These are phyloP conservation scores for Endotrypanum monterogeii DNA, from an alignment of 208 protist genomes.

Conservation along the genomic window DNA sequence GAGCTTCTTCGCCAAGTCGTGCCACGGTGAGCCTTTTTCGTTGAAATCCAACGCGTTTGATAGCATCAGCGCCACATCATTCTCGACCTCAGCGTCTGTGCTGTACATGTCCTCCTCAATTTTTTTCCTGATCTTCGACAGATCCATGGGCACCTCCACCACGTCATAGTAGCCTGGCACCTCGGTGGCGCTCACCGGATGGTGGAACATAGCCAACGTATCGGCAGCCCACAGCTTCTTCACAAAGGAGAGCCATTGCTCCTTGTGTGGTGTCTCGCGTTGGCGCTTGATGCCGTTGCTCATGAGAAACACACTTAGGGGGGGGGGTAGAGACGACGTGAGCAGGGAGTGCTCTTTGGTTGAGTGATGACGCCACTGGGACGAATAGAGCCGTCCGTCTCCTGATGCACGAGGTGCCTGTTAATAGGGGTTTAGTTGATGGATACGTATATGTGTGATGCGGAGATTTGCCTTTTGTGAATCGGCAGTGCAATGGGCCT, in stretches of 20 bases:
- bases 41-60: constrained; percentile 90
- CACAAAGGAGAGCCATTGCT: constrained; percentile 66
- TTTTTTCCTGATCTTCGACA: constrained; percentile 73
- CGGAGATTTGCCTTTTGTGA: not conserved
- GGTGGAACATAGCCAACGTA: constrained; percentile 85
- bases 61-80: constrained; percentile 86
- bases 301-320: not conserved
- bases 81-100: constrained; percentile 69
- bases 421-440: not conserved
- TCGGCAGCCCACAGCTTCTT: constrained; percentile 76
- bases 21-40: constrained; percentile 61
- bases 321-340: not conserved
- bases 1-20: constrained; percentile 63
- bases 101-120: constrained; percentile 67
- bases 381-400: not conserved
- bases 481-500: not conserved
- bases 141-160: constrained; percentile 72
- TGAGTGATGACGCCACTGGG: not conserved
- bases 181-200: constrained; percentile 78
- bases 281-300: constrained; percentile 38
- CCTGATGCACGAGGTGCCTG: not conserved
- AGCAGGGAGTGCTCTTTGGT: not conserved
- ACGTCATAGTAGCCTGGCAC: constrained; percentile 80
- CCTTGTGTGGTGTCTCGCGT: constrained; percentile 48
- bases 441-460: not conserved